A percentile compares a stretch with the other conserved stretches of the same genome.
Evolutionary conservation across 2,329 filamentous ascomycete species (phyloP).

Genomic region (Fusarium liriodendri): DNA sequence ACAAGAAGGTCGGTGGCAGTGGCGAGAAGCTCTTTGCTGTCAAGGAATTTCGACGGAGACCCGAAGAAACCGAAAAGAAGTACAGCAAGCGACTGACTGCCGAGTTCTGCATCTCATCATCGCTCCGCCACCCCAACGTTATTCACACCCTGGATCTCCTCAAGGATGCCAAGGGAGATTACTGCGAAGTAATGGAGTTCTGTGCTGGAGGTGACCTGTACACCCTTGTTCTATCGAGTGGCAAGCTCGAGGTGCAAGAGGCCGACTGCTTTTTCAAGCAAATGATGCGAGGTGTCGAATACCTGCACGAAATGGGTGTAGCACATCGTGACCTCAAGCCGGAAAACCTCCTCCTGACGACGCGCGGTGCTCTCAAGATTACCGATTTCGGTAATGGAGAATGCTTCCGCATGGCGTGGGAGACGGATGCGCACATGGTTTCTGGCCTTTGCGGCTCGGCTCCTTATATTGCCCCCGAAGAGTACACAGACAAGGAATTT

Average conservation of each 20-base stretch:
- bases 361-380: slow-evolving; percentile 93
- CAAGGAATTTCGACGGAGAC: slow-evolving; percentile 95
- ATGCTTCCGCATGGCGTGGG: slow-evolving; percentile 99
- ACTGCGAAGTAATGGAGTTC: slow-evolving; percentile 99
- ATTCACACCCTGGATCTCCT: slow-evolving; percentile 97
- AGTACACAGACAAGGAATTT: slow-evolving; percentile 95
- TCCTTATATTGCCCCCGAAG: slow-evolving; percentile 96
- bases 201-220: slow-evolving; percentile 97
- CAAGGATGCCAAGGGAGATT: slow-evolving; percentile 96
- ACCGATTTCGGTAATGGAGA: slow-evolving; percentile 99
- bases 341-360: slow-evolving; percentile 94
- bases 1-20: slow-evolving; percentile 88
- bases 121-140: slow-evolving; percentile 94
- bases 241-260: slow-evolving; percentile 90
- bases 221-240: slow-evolving; percentile 88
- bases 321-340: slow-evolving; percentile 97
- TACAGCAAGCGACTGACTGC: slow-evolving; percentile 98
- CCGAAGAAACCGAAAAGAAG: slow-evolving; percentile 95
- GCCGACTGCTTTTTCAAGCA: slow-evolving; percentile 99
- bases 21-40: slow-evolving; percentile 95
- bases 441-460: slow-evolving; percentile 95
- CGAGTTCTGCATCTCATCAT: slow-evolving; percentile 98
- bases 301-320: slow-evolving; percentile 99
- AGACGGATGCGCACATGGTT: slow-evolving; percentile 98
- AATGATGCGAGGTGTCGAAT: slow-evolving; percentile 98